phyloP scores from a whole-genome alignment of 108 stramenopile species.

The Fragilariopsis cylindrus region DNA sequence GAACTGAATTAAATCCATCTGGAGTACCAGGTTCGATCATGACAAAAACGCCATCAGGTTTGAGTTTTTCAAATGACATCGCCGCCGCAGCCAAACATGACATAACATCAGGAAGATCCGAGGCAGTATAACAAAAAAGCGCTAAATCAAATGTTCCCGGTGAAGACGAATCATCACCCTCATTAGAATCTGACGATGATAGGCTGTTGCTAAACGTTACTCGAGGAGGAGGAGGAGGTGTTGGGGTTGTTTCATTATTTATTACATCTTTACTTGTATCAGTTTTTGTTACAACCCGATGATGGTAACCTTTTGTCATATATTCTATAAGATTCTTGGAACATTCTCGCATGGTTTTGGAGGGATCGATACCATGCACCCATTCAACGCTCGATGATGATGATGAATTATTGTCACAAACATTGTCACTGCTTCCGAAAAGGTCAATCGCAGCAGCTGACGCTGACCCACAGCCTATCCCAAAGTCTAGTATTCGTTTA shows the following conservation, averaged over 20 bases:
- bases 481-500: constrained; percentile 69
- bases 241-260: background rate
- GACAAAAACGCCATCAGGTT: constrained; percentile 67
- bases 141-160: constrained; percentile 64
- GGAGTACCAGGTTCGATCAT: constrained; percentile 87
- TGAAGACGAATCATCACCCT: background rate
- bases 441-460: constrained; percentile 74
- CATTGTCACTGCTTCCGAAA: constrained; percentile 34
- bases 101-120: constrained; percentile 63
- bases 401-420: background rate
- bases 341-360: constrained; percentile 70
- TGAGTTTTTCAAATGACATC: constrained; percentile 50
- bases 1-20: constrained; percentile 77
- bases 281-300: too few relatives aligned
- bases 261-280: background rate
- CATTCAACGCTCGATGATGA: constrained; percentile 50
- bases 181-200: constrained; percentile 22
- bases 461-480: constrained; percentile 73
- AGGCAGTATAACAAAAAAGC: constrained; percentile 63
- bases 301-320: constrained; percentile 17
- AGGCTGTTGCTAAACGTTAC: constrained; percentile 64
- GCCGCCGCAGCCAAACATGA: constrained; percentile 59
- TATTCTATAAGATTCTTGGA: constrained; percentile 54
- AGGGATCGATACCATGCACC: constrained; percentile 84
- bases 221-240: constrained; percentile 36